A percentile compares a stretch with the other conserved stretches of the same genome.
phyloP scores from a whole-genome alignment of 345 rosid genomes.

The Combretum micranthum region DNA sequence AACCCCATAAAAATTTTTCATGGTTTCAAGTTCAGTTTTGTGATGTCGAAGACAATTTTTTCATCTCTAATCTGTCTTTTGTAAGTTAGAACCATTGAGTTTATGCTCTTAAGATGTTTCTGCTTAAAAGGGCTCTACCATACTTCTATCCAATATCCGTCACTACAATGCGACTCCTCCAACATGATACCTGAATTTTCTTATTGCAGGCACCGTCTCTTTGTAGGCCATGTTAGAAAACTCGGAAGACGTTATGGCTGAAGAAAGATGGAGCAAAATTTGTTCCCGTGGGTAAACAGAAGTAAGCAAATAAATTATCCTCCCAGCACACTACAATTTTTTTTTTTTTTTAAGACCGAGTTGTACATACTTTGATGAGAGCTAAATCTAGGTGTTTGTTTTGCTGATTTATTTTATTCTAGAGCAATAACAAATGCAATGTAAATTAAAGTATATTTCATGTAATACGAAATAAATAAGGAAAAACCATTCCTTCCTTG shows the following conservation, averaged over 20 bases:
- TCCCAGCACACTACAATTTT: no score
- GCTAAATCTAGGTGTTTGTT: no score
- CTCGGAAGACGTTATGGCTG: conserved; percentile 73
- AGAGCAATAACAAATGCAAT: no score
- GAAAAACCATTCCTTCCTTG: no score
- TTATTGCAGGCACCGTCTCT: conserved; percentile 59
- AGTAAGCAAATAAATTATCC: background rate
- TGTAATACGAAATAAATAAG: no score
- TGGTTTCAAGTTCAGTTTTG: background rate
- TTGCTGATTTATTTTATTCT: no score
- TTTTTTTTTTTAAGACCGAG: no score
- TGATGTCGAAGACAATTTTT: background rate
- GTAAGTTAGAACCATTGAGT: no score
- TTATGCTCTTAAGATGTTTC: background rate
- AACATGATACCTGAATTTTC: conserved; percentile 2
- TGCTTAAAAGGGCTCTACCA: background rate
- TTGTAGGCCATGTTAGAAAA: conserved; percentile 56
- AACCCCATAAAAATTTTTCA: background rate
- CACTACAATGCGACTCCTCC: background rate
- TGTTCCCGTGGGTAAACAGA: conserved; percentile 30
- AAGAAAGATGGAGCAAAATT: conserved; percentile 44
- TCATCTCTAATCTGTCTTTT: background rate
- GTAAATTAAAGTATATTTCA: no score
- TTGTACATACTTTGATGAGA: no score
- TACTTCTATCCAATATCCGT: background rate